Evolutionary conservation across 208 protist species (phyloP), one percentile per base, ranked within the genome.

Genomic region (Leishmania mexicana): DNA sequence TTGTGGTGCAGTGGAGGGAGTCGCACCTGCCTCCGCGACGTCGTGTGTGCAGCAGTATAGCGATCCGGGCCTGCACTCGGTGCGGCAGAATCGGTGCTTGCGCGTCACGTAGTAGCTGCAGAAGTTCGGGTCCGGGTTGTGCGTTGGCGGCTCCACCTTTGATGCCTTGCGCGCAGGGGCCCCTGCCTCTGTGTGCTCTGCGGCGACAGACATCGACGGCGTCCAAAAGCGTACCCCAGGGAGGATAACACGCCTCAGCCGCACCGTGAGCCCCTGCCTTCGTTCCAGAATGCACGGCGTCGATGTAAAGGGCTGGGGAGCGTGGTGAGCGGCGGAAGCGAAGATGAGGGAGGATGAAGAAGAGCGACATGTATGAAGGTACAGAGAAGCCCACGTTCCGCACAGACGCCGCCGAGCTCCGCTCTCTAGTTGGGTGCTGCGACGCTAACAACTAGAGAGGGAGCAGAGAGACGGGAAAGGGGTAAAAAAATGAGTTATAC

Each of bases 41-140:
- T 85, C 53, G 84, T 96, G 93, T 2, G 91, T 95, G 70, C 81
- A 85, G 80, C 93, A 96, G 77, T 87, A 96, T 31, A 67, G 82
- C 10, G 85, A 88, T 21, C 89, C 88, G 1, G 72, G 74, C 49
- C 79, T 83, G 57, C 89, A 87, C 60, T 80, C 84, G 2, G 89
- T 92, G 31, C 86, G 85, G 70, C 93, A 96, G 78, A 95, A 96
- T 21, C 93, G 86, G 53, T 89, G 86, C 80, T 96, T 96, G 21
- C 84, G 86, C 24, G 57, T n/a, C 19, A 96, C 65, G 76, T 95
- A 96, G 75, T 87, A 93, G 70, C 86, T 88, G 79, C 93, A 96
- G 53, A 79, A 73, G 19, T 28, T n/a, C 7, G 68, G 74, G 62
- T 94, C 91, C 3, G 93, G 90, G 74, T 96, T 96, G 42, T 72